Percentiles rank a stretch among this genome's conserved stretches.
These are phyloP conservation scores for Fraxinus xanthoxyloides DNA, from an alignment of 305 asterid species.

Conservation along the genomic window DNA sequence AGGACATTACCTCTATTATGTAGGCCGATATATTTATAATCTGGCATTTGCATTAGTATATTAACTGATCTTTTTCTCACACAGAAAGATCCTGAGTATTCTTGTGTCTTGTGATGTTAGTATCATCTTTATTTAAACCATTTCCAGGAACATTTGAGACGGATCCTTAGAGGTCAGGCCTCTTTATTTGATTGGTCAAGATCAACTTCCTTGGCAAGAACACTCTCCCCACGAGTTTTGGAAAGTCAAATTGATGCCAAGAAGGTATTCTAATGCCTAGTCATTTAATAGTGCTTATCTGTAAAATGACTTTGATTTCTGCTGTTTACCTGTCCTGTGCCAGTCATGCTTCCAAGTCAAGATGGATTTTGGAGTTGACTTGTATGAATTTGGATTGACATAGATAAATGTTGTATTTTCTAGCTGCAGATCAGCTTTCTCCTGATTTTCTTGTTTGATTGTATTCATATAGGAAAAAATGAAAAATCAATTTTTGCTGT, in stretches of 20 bases:
- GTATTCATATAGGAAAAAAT: not conserved
- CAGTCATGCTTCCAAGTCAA: constrained; percentile 1
- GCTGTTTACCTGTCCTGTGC: constrained; percentile 16
- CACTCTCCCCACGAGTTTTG: constrained; percentile 94
- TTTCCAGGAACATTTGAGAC: constrained; percentile 90
- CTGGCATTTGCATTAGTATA: constrained; percentile 9
- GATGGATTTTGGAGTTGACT: constrained; percentile 6
- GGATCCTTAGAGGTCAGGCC: constrained; percentile 97
- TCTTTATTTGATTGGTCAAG: constrained; percentile 97
- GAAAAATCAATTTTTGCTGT: not conserved
- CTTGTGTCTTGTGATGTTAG: constrained; percentile 18
- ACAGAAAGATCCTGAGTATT: constrained; percentile 17
- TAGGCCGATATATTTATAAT: constrained; percentile 7
- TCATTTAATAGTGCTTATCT: constrained; percentile 7
- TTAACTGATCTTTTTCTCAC: constrained; percentile 16
- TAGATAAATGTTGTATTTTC: not conserved
- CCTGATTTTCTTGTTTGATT: not conserved
- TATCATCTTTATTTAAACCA: constrained; percentile 20
- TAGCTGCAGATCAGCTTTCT: not conserved
- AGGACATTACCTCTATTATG: constrained; percentile 6
- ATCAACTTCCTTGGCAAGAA: constrained; percentile 87
- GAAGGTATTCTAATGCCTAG: constrained; percentile 58
- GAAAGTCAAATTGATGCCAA: constrained; percentile 99
- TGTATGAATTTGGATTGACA: not conserved
- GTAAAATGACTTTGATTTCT: not conserved